A percentile compares a stretch with the other conserved stretches of the same genome.
Evolutionary conservation across 257 asterid species (phyloP).

Genomic region (Osmanthus fragrans): DNA sequence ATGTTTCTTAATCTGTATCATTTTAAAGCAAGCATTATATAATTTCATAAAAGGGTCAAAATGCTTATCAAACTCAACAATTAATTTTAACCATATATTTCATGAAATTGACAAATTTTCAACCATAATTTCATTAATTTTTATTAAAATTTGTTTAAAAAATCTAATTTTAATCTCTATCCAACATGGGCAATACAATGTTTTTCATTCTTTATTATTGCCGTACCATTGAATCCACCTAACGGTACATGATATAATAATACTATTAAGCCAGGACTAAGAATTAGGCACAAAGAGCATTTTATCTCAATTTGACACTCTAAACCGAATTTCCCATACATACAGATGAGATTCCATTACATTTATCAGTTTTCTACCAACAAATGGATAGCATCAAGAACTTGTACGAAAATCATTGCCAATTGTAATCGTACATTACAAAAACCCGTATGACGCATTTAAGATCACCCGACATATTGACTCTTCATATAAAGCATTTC

Average conservation of each 20-base stretch:
- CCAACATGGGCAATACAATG: no score
- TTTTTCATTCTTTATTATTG: no score
- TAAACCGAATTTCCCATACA: not conserved
- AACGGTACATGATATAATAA: not conserved
- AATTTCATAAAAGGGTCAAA: no score
- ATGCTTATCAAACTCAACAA: no score
- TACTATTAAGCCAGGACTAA: not conserved
- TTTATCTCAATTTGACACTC: not conserved
- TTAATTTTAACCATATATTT: no score
- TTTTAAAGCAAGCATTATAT: no score
- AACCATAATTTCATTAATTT: no score
- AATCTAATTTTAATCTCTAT: no score
- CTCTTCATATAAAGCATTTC: not conserved
- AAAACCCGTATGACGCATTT: conserved; percentile 8
- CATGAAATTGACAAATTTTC: no score
- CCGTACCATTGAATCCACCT: not conserved
- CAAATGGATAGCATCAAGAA: not conserved
- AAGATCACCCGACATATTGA: not conserved
- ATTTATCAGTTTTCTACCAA: not conserved
- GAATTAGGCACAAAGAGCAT: not conserved
- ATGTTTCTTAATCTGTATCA: no score
- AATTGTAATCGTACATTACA: conserved; percentile 6
- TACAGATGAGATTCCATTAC: not conserved
- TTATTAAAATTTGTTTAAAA: no score
- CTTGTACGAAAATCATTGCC: not conserved